Percentiles rank a stretch among this genome's conserved stretches.
Evolutionary conservation across 2,329 filamentous ascomycete species (phyloP).

Genomic region (Tolypocladium amazonense): DNA sequence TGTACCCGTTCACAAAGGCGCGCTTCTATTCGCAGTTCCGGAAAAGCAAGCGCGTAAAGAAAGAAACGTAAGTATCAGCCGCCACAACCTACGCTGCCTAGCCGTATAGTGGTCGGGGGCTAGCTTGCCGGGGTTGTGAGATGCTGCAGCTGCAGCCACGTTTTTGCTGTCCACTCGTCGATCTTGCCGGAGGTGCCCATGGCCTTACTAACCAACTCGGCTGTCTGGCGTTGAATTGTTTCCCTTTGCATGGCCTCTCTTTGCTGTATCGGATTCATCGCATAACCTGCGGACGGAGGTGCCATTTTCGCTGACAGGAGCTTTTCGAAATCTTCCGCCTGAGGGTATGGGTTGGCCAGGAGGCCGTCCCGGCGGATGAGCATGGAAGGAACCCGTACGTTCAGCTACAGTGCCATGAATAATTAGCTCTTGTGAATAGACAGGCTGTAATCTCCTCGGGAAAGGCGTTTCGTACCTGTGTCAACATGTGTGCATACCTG

Average conservation of each 20-base stretch:
- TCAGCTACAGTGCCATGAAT: constrained; percentile 28
- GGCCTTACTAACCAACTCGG: constrained; percentile 29
- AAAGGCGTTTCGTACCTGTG: constrained; percentile 27
- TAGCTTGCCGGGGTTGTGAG: constrained; percentile 6
- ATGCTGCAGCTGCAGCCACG: constrained; percentile 21
- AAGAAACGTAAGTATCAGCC: background rate
- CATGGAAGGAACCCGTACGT: constrained; percentile 52
- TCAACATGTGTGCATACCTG: constrained; percentile 44
- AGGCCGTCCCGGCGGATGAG: constrained; percentile 44
- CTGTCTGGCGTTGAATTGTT: constrained; percentile 30
- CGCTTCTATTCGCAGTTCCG: background rate
- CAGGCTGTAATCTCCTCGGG: background rate
- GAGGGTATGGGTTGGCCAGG: constrained; percentile 31
- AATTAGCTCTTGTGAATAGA: background rate
- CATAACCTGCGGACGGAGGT: constrained; percentile 22
- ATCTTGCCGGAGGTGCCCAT: constrained; percentile 24
- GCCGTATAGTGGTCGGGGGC: background rate
- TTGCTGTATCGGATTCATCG: constrained; percentile 35
- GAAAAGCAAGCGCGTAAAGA: background rate
- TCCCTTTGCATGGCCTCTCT: constrained; percentile 36
- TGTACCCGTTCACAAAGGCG: background rate
- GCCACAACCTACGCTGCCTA: background rate
- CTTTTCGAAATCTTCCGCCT: constrained; percentile 32
- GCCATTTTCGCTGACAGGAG: constrained; percentile 28
- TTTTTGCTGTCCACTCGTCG: constrained; percentile 26